A percentile compares a stretch with the other conserved stretches of the same genome.
Conservation (phyloP, 768 basidiomycete species). For the Phylloporus arenicola region DNA sequence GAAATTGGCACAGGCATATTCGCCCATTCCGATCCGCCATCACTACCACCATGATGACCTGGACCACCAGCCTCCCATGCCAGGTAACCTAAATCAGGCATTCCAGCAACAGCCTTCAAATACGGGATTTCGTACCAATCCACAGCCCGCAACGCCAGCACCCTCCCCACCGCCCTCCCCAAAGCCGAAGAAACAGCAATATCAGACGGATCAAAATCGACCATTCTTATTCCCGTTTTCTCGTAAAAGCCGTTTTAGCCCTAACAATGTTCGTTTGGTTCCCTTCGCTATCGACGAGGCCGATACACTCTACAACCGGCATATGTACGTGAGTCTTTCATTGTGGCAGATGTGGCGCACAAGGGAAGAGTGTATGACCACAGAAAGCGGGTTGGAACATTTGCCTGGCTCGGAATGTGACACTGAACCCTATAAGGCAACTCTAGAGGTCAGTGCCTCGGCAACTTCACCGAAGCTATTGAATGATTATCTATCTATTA, state of each 20-base stretch:
- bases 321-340: constrained; percentile 86
- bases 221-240: constrained; percentile 97
- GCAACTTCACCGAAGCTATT: not conserved
- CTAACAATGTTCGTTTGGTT: constrained; percentile 61
- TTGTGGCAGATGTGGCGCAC: constrained; percentile 94
- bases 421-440: constrained; percentile 47
- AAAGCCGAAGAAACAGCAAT: constrained; percentile 97
- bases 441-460: constrained; percentile 32
- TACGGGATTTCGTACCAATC: constrained; percentile 33
- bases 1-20: constrained; percentile 84
- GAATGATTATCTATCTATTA: not conserved
- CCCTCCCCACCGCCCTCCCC: constrained; percentile 80
- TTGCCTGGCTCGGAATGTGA: constrained; percentile 65
- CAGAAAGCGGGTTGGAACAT: constrained; percentile 85
- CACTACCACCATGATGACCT: constrained; percentile 87
- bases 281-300: constrained; percentile 97
- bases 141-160: constrained; percentile 83
- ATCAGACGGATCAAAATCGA: constrained; percentile 90
- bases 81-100: constrained; percentile 30
- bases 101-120: constrained; percentile 33
- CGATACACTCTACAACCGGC: constrained; percentile 79
- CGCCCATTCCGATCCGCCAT: constrained; percentile 89
- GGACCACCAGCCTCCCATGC: constrained; percentile 45
- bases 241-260: constrained; percentile 43
- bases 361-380: constrained; percentile 90